phyloP scores from a whole-genome alignment of 768 basidiomycete genomes.

The Kwoniella dendrophila region DNA sequence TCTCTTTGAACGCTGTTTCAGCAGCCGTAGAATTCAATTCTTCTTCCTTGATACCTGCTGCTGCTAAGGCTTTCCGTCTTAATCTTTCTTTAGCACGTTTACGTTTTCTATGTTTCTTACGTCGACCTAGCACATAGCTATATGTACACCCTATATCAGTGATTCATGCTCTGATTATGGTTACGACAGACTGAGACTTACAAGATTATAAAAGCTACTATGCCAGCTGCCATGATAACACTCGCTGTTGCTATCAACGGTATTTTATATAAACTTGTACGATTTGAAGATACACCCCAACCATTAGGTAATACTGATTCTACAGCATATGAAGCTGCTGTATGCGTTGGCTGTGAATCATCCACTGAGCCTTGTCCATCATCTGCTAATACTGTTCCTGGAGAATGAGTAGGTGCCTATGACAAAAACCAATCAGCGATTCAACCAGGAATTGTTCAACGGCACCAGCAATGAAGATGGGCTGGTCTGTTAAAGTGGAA shows the following conservation, averaged over 20 bases:
- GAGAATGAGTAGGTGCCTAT: not conserved
- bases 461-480: not conserved
- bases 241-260: slow-evolving; percentile 51
- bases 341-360: not conserved
- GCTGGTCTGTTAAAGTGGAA: not conserved
- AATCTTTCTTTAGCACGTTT: slow-evolving; percentile 45
- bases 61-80: slow-evolving; percentile 41
- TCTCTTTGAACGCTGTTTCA: slow-evolving; percentile 36
- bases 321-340: slow-evolving; percentile 31
- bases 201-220: slow-evolving; percentile 46
- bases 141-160: not conserved
- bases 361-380: slow-evolving; percentile 5
- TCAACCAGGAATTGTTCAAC: not conserved
- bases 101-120: slow-evolving; percentile 42
- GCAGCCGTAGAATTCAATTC: slow-evolving; percentile 21
- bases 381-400: slow-evolving; percentile 19
- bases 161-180: not conserved
- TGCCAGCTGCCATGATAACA: slow-evolving; percentile 44
- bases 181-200: slow-evolving; percentile 24
- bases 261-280: slow-evolving; percentile 50
- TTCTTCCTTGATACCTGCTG: slow-evolving; percentile 40
- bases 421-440: not conserved
- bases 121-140: slow-evolving; percentile 46
- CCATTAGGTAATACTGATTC: slow-evolving; percentile 46
- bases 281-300: slow-evolving; percentile 48